A percentile compares a stretch with the other conserved stretches of the same genome.
These are phyloP conservation scores for Oxytropis ochrocephala DNA, from an alignment of 306 rosid species.

Conservation along the genomic window DNA sequence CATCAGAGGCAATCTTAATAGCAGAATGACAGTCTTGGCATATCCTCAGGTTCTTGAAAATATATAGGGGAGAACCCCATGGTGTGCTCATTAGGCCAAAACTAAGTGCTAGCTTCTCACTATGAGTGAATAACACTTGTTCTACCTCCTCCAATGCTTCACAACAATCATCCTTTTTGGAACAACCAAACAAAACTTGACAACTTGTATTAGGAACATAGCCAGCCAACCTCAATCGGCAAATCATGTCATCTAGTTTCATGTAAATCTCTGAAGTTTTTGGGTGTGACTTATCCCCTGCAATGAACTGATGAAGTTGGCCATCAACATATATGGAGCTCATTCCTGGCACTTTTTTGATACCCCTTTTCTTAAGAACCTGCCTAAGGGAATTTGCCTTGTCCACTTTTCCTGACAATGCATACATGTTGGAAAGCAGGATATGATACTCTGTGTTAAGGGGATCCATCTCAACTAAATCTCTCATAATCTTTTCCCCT, in stretches of 20 bases:
- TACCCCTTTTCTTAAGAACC: constrained; percentile 43
- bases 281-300: constrained; percentile 64
- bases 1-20: constrained; percentile 49
- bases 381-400: constrained; percentile 52
- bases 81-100: constrained; percentile 61
- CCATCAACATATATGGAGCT: constrained; percentile 54
- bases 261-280: constrained; percentile 37
- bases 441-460: constrained; percentile 54
- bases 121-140: constrained; percentile 57
- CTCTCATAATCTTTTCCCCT: constrained; percentile 49
- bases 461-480: constrained; percentile 52
- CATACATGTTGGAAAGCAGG: constrained; percentile 63
- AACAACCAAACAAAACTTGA: constrained; percentile 49
- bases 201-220: constrained; percentile 51
- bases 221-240: constrained; percentile 46
- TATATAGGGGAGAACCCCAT: constrained; percentile 42
- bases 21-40: constrained; percentile 74
- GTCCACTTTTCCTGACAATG: constrained; percentile 46
- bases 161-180: constrained; percentile 13
- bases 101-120: constrained; percentile 75
- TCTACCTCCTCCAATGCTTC: constrained; percentile 62
- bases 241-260: constrained; percentile 56
- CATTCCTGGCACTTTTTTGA: constrained; percentile 62
- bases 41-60: constrained; percentile 67
- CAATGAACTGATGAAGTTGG: constrained; percentile 53